Evolutionary conservation across 2,329 filamentous ascomycete species (phyloP), one percentile per base, ranked within the genome.

Genomic region (Pestalotiopsis sp.): DNA sequence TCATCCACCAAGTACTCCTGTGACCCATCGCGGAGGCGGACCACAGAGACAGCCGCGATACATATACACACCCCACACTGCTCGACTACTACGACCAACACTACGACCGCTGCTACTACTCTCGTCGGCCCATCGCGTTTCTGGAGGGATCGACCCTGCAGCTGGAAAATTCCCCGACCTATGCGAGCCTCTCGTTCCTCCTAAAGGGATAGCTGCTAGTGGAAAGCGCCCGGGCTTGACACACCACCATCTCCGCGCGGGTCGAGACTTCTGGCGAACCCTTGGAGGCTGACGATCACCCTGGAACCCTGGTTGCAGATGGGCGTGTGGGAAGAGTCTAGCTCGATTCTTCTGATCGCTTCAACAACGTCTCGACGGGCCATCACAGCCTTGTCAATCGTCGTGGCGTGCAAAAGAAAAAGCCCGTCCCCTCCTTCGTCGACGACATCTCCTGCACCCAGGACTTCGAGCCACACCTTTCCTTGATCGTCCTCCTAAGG

Each of bases 101-200:
- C 72, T 70, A 72, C 72, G 68, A 73, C 72, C 70, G 70, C 69
- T 73, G 76, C 13, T 61, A 39, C 25, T 39, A 20, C 59, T 23
- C 38, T 23, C 38, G 59, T 39, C 31, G 38, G 27, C 14, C 14
- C 31, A 36, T 62, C 20, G 25, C 25, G 13, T 13, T 62, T 36
- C 17, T 45, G 59, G 41, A 75, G 73, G 75, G 76, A 77, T 77
- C 75, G 76, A 75, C 75, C 76, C 73, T 77, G 76, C 74, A 77
- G 66, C 69, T 67, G 69, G 71, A 72, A 68, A 68, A 70, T 70
- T 70, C 72, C 75, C 73, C 74, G 73, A 73, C 70, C 73, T 73
- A 72, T 75, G 71, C 73, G 74, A 73, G 72, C 71, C 71, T 72
- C 65, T 57, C 68, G 73, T 70, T 52, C 69, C 70, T 59, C 67